Conservation (phyloP, 768 basidiomycete species). For the Auricularia sp. region DNA sequence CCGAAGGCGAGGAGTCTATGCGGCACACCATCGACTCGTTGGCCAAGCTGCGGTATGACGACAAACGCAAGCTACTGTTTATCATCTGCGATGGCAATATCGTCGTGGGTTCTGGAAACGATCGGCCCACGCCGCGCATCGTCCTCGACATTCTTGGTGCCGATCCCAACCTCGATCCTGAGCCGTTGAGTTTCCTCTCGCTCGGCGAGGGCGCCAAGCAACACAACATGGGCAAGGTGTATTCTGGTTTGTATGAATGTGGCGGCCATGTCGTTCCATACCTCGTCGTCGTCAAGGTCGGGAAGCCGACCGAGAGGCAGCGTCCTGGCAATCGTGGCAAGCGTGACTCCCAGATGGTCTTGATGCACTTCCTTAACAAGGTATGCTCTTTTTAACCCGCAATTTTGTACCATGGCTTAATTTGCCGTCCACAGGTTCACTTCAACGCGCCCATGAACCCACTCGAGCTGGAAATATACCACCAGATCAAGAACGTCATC, state of each 20-base stretch:
- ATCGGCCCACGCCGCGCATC: conserved; percentile 90
- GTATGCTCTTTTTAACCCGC: conserved; percentile 23
- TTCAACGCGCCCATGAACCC: conserved; percentile 96
- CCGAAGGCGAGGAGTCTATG: conserved; percentile 83
- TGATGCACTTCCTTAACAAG: conserved; percentile 98
- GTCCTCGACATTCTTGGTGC: conserved; percentile 94
- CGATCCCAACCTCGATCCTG: conserved; percentile 86
- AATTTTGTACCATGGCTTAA: conserved; percentile 2
- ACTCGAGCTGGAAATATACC: conserved; percentile 94
- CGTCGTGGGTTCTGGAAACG: conserved; percentile 92
- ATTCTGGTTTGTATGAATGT: conserved; percentile 90
- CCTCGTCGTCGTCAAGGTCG: conserved; percentile 83
- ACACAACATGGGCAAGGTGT: conserved; percentile 97
- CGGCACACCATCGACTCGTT: conserved; percentile 87
- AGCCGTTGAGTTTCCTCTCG: conserved; percentile 87
- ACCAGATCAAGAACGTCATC: conserved; percentile 99
- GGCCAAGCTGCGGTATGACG: conserved; percentile 91
- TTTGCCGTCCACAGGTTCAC: conserved; percentile 55
- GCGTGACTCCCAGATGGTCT: conserved; percentile 90
- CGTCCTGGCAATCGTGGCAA: conserved; percentile 97
- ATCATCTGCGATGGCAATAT: conserved; percentile 98
- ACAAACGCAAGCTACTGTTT: conserved; percentile 90
- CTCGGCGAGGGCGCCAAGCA: conserved; percentile 92
- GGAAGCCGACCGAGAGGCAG: conserved; percentile 87
- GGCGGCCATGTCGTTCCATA: conserved; percentile 95